Base-by-base conservation (phyloP, 2,329 filamentous ascomycete genomes). In the Bimuria novae-zelandiae region DNA sequence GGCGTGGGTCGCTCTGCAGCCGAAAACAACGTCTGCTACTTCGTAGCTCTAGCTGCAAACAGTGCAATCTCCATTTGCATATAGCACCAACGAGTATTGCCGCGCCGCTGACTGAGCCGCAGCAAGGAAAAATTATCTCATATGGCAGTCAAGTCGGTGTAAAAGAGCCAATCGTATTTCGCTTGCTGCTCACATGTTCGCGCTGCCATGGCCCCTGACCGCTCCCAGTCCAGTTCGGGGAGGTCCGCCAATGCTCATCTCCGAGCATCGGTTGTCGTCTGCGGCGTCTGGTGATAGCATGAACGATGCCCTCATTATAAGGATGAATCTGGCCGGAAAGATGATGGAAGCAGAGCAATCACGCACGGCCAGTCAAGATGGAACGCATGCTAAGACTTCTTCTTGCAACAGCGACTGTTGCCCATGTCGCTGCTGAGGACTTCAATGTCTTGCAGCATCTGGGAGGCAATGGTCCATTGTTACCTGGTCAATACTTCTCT, bases 391-490 rank as follows among this genome's bases (percentile, higher is more conserved):
- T 52, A 22, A 63, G 51, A 42, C 47, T 64, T 35, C 49, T 67
- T 25, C 50, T 57, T 33, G 48, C 60, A 29, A 57, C 54, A 5
- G 39, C 60, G 3, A 59, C 56, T 22, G 49, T 56, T 14, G 41
- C 51, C 11, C 39, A 30, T 25, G 60, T 54, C 1, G 55, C 53
- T 3, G 63, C 61, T 37, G 57, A 66, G 4, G 56, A 65, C 30
- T 73, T 71, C 58, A 62, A 72, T 47, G 59, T 68, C 25, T 54
- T 73, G 16, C 65, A 70, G 29, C 70, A 74, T 42, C 59, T 77
- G 7, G 74, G 73, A 47, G 75, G 72, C 30, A 77, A 75, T 50
- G 69, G 63, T n/a, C 73, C 71, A 48, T 76, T 72, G 68, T 71
- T 73, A 41, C 54, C 66, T n/a, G 68, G 69, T 64, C 52, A 41